Evolutionary conservation across 2,329 filamentous ascomycete genomes (phyloP), one percentile per base, ranked within the genome.

Genomic region (Westerdykella sp.): DNA sequence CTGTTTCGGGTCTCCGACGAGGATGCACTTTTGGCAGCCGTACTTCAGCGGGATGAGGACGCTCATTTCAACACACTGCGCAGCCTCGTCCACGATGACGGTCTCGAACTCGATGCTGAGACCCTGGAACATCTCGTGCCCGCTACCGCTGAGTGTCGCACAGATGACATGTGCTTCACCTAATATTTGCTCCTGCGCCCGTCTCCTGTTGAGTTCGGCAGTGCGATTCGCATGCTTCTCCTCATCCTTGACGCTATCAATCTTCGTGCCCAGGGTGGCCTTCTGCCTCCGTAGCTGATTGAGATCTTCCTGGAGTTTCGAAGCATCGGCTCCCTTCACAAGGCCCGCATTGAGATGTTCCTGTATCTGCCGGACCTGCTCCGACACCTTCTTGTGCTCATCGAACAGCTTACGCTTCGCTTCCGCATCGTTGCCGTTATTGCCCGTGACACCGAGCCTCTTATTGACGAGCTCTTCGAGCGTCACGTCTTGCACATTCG

Each of bases 1-100:
- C 68, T 98, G 93, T 66, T 98, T 97, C 0, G 93, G 93, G 71
- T 98, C 93, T 70, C 93, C 93, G 23, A 98, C 93, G 25, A 98
- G 80, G 55, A 98, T 88, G 70, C 93, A 97, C 70, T 96, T 97
- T 46, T 86, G 85, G 67, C 89, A 95, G 43, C 93, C 91, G 60
- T 98, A 98, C 67, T 98, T 98, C 44, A 98, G 78, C 2, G 93
- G 93, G 54, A 98, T 98, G 37, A 98, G 76, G 11, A 93, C 93
- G 60, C 89, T 95, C 61, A 98, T 78, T 70, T 98, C 93, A 48
- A 98, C 94, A 66, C 91, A 98, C 74, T 98, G 93, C 13, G 93
- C 93, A 3, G 93, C 93, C 70, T 98, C 93, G 58, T 98, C 93
- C 50, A 98, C 96, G 55, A 98, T 87, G 52, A 98, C 93, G 0